phyloP scores from a whole-genome alignment of 169 alveolate genomes.

The Amoebophrya sp. region DNA sequence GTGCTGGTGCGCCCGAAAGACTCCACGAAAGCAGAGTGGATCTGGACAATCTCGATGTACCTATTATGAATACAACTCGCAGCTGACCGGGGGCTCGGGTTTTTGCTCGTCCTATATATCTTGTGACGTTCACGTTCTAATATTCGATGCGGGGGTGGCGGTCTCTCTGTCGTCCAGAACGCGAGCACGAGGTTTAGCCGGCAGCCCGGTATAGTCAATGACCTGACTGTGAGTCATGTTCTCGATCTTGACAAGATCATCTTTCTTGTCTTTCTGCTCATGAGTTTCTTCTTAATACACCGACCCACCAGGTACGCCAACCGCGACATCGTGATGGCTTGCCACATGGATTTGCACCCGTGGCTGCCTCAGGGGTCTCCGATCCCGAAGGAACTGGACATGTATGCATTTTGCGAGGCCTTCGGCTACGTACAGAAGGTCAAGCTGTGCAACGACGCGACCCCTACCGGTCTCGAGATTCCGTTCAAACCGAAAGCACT shows the following conservation, averaged over 20 bases:
- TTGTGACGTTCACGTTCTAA: no score
- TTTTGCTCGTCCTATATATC: no score
- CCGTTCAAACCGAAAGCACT: background rate
- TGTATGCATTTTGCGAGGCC: background rate
- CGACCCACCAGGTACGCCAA: background rate
- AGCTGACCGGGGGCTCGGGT: no score
- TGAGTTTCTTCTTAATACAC: no score
- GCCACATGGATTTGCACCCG: background rate
- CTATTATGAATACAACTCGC: background rate
- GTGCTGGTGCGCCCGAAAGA: background rate
- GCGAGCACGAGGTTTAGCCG: no score
- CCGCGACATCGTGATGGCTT: background rate
- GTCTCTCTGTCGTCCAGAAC: no score
- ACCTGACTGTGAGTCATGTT: no score
- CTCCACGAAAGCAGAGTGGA: background rate
- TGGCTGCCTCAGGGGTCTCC: background rate
- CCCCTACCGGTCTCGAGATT: background rate
- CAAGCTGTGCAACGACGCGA: background rate
- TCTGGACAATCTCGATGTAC: background rate
- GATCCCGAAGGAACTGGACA: background rate
- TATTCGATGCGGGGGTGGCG: no score
- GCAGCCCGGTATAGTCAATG: no score
- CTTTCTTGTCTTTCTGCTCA: no score
- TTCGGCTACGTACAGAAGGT: background rate
- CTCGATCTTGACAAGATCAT: no score